A percentile compares a stretch with the other conserved stretches of the same genome.
These are phyloP conservation scores for Eleusine indica DNA, from an alignment of 176 grass and related monocot species.

Conservation along the genomic window DNA sequence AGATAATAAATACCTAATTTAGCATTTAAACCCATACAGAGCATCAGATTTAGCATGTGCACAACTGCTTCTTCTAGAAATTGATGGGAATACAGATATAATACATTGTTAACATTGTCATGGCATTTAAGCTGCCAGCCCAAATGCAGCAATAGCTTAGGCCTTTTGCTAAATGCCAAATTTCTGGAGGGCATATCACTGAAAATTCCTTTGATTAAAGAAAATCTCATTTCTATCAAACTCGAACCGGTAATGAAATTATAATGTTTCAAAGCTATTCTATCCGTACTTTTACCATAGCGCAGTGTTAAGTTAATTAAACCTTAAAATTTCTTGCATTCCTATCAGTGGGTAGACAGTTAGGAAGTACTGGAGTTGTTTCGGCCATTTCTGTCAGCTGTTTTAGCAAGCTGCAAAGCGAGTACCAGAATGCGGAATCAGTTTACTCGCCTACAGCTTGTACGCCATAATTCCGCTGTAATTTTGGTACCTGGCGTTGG, in stretches of 20 bases:
- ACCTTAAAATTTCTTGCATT: not conserved
- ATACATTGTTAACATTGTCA: not conserved
- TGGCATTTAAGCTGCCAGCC: conserved; percentile 4
- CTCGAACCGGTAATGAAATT: not conserved
- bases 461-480: not conserved
- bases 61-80: not conserved
- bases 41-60: conserved; percentile 20
- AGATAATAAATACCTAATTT: not conserved
- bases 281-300: not conserved
- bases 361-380: not conserved
- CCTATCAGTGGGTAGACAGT: conserved; percentile 11
- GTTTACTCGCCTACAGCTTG: not conserved
- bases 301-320: not conserved
- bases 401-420: conserved; percentile 11
- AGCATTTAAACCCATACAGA: not conserved
- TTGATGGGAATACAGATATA: conserved; percentile 9
- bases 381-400: conserved; percentile 7
- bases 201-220: not conserved
- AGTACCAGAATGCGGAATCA: not conserved
- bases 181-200: conserved; percentile 7
- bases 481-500: conserved; percentile 74
- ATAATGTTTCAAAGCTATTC: not conserved
- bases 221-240: not conserved
- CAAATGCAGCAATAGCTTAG: not conserved
- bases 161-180: not conserved